Evolutionary conservation across 208 protist genomes (phyloP), one percentile per base, ranked within the genome.

Genomic region (Tetramitus jugosus): DNA sequence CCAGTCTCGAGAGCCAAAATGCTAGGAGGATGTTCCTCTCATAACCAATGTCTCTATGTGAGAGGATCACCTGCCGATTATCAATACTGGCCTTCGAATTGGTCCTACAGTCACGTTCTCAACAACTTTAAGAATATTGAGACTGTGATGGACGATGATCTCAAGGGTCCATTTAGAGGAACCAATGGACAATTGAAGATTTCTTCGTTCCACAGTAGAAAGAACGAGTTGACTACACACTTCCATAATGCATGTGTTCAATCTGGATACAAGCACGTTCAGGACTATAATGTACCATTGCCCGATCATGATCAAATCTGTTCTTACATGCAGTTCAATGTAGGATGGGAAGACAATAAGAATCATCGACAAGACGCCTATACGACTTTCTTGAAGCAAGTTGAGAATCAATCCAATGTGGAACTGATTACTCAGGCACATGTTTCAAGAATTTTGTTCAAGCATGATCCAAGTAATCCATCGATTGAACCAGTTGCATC

Each of bases 31-130:
- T 88, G 79, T 10, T 67, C 39, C 1, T 33, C 39, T 53, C 75
- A 82, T 6, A 88, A 87, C 76, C 84, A 76, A 10, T 84, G 82
- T 61, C 60, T 88, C 13, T 86, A 85, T 69, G 64, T 84, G 26
- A 64, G 85, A n/a, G 85, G 85, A 29, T 23, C 83, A 46, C 20
- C 62, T 39, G 45, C n/a, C 2, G 85, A 88, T 77, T 87, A 88
- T 78, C 49, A 88, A 10, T 4, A 43, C 33, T 88, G 64, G 13
- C 14, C 10, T 71, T 29, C 17, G 2, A 46, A 14, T n/a, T 40
- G 8, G 31, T 65, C 7, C 31, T 65, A 14, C 0, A 35, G 4
- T 49, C 8, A 17, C 14, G 4, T 4, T 49, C 14, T 49, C 14
- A 49, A 14, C 14, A 17, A 14, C 14, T 49, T 49, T 49, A 17